Percentiles rank a stretch among this genome's conserved stretches.
These are phyloP conservation scores for Ceratobasidium sp. DNA, from an alignment of 1,284 basidiomycete species.

Conservation along the genomic window DNA sequence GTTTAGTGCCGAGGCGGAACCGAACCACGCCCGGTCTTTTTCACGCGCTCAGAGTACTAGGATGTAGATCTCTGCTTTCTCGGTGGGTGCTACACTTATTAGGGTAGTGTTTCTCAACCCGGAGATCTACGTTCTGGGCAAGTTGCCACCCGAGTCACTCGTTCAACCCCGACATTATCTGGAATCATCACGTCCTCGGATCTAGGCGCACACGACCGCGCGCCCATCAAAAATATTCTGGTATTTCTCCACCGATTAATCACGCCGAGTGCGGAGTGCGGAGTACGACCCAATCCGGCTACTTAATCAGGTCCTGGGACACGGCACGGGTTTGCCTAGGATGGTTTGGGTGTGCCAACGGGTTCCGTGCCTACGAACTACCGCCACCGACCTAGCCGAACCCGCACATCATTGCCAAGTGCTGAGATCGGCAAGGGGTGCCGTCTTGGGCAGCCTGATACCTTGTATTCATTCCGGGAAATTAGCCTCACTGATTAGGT, in stretches of 20 bases:
- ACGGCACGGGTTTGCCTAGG: conserved; percentile 26
- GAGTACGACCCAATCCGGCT: conserved; percentile 34
- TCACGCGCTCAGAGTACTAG: neutral
- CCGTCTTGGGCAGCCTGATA: neutral
- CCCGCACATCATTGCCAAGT: conserved; percentile 27
- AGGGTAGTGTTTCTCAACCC: no score
- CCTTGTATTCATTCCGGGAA: neutral
- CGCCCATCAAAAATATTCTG: conserved; percentile 10
- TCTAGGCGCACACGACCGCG: neutral
- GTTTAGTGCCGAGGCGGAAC: neutral
- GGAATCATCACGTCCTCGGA: neutral
- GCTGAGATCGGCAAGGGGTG: conserved; percentile 14
- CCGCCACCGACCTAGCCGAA: conserved; percentile 28
- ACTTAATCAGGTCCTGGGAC: conserved; percentile 27
- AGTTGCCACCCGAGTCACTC: neutral
- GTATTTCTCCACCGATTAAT: conserved; percentile 4
- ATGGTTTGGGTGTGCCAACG: conserved; percentile 17
- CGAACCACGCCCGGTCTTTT: neutral
- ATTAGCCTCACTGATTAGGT: conserved; percentile 4
- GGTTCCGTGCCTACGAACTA: conserved; percentile 35
- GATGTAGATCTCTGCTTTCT: conserved; percentile 1
- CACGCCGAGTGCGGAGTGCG: conserved; percentile 27
- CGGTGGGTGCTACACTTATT: no score
- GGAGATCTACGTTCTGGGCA: neutral
- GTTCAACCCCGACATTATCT: conserved; percentile 9